Percentiles rank a stretch among this genome's conserved stretches.
These are phyloP conservation scores for Trichosporon sp. DNA, from an alignment of 1,284 basidiomycete species.

Conservation along the genomic window DNA sequence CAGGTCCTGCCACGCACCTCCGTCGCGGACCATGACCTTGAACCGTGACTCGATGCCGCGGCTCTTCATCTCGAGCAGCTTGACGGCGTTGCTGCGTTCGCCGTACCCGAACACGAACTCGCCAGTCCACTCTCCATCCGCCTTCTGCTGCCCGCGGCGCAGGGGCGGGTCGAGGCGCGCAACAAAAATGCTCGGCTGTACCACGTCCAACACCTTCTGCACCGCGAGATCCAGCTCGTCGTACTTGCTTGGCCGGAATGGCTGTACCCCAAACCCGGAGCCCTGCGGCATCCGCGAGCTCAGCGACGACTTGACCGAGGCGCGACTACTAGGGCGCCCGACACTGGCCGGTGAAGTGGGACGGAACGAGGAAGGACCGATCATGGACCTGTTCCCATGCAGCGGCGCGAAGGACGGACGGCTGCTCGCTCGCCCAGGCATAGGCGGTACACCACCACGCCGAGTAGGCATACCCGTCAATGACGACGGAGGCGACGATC, in stretches of 20 bases:
- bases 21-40: constrained; percentile 45
- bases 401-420: constrained; percentile 20
- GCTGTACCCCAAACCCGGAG: constrained; percentile 27
- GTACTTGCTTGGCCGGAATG: constrained; percentile 48
- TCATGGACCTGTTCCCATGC: constrained; percentile 31
- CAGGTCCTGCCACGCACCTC: constrained; percentile 47
- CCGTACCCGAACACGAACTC: constrained; percentile 52
- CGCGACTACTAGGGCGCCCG: constrained; percentile 18
- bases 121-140: constrained; percentile 52
- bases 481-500: constrained; percentile 39
- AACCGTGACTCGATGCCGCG: constrained; percentile 31
- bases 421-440: neutral
- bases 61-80: constrained; percentile 40
- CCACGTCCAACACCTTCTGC: constrained; percentile 35
- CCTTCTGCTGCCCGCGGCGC: constrained; percentile 45
- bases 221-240: constrained; percentile 51
- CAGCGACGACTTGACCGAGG: constrained; percentile 19
- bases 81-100: constrained; percentile 39
- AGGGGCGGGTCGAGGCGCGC: constrained; percentile 48
- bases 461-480: neutral
- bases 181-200: constrained; percentile 40
- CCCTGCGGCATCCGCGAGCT: constrained; percentile 11
- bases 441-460: constrained; percentile 32
- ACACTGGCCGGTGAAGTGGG: constrained; percentile 38
- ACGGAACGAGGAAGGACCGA: constrained; percentile 44